Base-by-base conservation (phyloP, 257 asterid genomes). In the Scutellaria barbata region DNA sequence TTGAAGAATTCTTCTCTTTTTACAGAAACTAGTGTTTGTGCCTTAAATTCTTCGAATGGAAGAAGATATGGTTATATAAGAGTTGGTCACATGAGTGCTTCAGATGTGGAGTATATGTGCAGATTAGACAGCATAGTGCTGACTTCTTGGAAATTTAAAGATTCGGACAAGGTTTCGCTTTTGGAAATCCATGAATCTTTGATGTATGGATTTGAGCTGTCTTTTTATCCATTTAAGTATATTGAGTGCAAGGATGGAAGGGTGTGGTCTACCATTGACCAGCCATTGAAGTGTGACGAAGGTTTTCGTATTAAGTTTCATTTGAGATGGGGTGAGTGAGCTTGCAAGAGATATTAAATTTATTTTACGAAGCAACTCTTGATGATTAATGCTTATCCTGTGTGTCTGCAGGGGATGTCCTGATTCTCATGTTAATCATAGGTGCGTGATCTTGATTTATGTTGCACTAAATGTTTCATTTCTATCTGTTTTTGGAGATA, bases 191-290 rank as follows among this genome's bases (percentile, higher is more conserved):
- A 60, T 7, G 80, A 17, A 8, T 72, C 77, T 16, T 16, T 80
- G 54, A 68, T 79, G 53, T 85, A 82, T 72, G 87, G 90, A 46
- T 74, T 82, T 72, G 83, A 85, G 67, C 74, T 82, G 4, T 73
- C 82, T 0, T 85, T 82, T 84, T 76, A 4, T 58, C 4, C 8
- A 5, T 73, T 68, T 10, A 13, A 41, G 0, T 82, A 83, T 64
- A 42, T 41, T 11, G 45, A 17, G 10, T 76, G 84, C 66, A 58
- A 46, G 12, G 52, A 12, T 43, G 48, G 48, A 30, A 30, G 48
- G 48, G 48, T 7, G 48, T 43, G 48, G 10, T 8, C 48, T 9
- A 43, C 4, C 4, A 43, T 43, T 43, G 35, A 30, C 2, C 5
- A 30, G 35, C 11, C 10, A 43, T 12, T 43, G 12, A 7, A 43